phyloP scores from a whole-genome alignment of 768 basidiomycete genomes.

The Collybia sp. region DNA sequence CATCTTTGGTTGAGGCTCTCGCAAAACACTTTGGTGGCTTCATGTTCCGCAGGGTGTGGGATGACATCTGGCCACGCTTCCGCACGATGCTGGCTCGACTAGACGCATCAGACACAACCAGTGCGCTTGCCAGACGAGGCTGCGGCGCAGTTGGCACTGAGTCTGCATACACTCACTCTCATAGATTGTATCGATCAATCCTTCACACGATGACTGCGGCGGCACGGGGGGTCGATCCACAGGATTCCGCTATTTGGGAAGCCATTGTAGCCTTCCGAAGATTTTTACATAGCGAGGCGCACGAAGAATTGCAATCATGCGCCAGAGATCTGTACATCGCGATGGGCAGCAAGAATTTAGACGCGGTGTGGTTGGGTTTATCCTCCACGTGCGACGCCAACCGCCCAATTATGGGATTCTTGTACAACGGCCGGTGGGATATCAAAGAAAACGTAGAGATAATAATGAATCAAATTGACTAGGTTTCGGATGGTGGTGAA shows the following conservation, averaged over 20 bases:
- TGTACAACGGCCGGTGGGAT: conserved; percentile 60
- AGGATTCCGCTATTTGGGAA: conserved; percentile 77
- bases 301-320: conserved; percentile 68
- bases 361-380: conserved; percentile 83
- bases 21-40: conserved; percentile 71
- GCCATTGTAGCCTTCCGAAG: conserved; percentile 70
- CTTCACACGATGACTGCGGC: conserved; percentile 70
- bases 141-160: conserved; percentile 50
- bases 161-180: conserved; percentile 76
- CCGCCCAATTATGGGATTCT: conserved; percentile 40
- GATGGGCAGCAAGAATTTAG: conserved; percentile 59
- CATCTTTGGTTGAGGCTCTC: conserved; percentile 68
- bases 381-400: conserved; percentile 42
- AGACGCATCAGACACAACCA: conserved; percentile 58
- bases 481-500: too few species aligned
- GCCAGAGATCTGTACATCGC: conserved; percentile 64
- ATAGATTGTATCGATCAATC: conserved; percentile 75
- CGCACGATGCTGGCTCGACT: conserved; percentile 52
- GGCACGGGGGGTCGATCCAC: conserved; percentile 59
- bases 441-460: conserved; percentile 40
- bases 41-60: conserved; percentile 83
- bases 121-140: conserved; percentile 59
- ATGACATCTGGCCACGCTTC: conserved; percentile 92
- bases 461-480: conserved; percentile 18
- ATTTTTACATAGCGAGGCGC: conserved; percentile 62